Evolutionary conservation across 2,329 filamentous ascomycete species (phyloP).

Genomic region (Pyrenochaeta sp.): DNA sequence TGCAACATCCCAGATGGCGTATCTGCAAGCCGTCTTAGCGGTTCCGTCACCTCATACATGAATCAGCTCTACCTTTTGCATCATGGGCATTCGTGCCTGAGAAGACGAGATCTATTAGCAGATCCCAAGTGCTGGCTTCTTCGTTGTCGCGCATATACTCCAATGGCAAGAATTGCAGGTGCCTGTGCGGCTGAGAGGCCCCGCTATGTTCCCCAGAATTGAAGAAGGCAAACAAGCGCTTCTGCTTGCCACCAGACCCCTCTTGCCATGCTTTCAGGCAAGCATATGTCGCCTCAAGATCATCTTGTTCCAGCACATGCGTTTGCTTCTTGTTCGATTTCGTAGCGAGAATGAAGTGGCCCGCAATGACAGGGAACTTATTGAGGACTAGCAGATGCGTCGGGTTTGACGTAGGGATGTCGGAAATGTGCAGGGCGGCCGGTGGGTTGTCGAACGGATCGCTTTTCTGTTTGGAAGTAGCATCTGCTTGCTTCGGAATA

Average conservation of each 20-base stretch:
- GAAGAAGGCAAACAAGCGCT: conserved; percentile 71
- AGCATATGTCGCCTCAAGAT: conserved; percentile 68
- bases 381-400: conserved; percentile 74
- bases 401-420: conserved; percentile 54
- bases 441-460: conserved; percentile 73
- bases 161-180: conserved; percentile 75
- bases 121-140: conserved; percentile 52
- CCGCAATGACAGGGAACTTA: conserved; percentile 75
- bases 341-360: conserved; percentile 77
- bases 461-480: conserved; percentile 34
- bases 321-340: conserved; percentile 71
- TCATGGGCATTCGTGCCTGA: conserved; percentile 13
- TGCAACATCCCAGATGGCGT: conserved; percentile 18
- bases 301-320: conserved; percentile 66
- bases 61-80: conserved; percentile 5
- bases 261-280: conserved; percentile 67
- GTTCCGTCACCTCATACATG: not conserved
- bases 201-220: conserved; percentile 75
- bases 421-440: conserved; percentile 62
- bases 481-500: conserved; percentile 49
- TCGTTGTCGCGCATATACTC: conserved; percentile 65
- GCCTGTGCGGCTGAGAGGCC: conserved; percentile 75
- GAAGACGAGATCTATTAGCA: conserved; percentile 58
- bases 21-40: conserved; percentile 17
- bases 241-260: conserved; percentile 26